Evolutionary conservation across 2,329 filamentous ascomycete species (phyloP).

Genomic region (Aureobasidium sp.): DNA sequence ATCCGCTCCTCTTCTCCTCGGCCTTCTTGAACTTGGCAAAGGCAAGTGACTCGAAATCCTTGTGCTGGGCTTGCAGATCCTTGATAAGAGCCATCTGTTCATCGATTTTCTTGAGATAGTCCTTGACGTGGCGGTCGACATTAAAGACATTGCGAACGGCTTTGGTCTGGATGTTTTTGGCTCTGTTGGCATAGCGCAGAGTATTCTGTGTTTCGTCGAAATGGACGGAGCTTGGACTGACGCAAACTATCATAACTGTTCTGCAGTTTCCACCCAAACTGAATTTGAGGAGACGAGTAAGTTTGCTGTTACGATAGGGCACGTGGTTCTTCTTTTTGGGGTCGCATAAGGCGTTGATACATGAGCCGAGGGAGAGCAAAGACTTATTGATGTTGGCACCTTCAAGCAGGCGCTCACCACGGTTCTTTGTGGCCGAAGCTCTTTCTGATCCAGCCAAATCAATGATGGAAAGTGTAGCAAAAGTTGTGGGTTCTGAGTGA

Average conservation of each 20-base stretch:
- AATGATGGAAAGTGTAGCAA: slow-evolving; percentile 97
- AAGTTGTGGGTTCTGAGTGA: slow-evolving; percentile 90
- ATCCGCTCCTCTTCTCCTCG: slow-evolving; percentile 70
- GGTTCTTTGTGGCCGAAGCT: slow-evolving; percentile 92
- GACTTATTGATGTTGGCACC: slow-evolving; percentile 99
- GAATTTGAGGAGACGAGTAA: slow-evolving; percentile 92
- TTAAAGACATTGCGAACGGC: slow-evolving; percentile 99
- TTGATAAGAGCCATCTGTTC: slow-evolving; percentile 97
- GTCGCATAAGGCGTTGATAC: slow-evolving; percentile 97
- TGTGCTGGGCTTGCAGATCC: slow-evolving; percentile 87
- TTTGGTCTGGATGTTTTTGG: slow-evolving; percentile 99
- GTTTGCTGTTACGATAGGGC: slow-evolving; percentile 94
- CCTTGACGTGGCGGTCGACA: slow-evolving; percentile 97
- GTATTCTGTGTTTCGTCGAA: slow-evolving; percentile 99
- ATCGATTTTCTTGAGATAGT: slow-evolving; percentile 98
- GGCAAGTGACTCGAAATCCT: slow-evolving; percentile 73
- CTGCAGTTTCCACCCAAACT: slow-evolving; percentile 96
- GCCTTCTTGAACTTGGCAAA: slow-evolving; percentile 90
- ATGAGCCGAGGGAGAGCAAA: slow-evolving; percentile 84
- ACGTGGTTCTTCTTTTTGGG: slow-evolving; percentile 86
- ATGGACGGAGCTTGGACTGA: slow-evolving; percentile 91
- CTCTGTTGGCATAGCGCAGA: slow-evolving; percentile 89
- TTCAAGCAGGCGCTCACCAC: slow-evolving; percentile 82
- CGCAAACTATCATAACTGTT: slow-evolving; percentile 99
- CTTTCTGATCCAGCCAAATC: slow-evolving; percentile 94